phyloP scores from a whole-genome alignment of 441 rosid genomes.

The Capsella rubella region DNA sequence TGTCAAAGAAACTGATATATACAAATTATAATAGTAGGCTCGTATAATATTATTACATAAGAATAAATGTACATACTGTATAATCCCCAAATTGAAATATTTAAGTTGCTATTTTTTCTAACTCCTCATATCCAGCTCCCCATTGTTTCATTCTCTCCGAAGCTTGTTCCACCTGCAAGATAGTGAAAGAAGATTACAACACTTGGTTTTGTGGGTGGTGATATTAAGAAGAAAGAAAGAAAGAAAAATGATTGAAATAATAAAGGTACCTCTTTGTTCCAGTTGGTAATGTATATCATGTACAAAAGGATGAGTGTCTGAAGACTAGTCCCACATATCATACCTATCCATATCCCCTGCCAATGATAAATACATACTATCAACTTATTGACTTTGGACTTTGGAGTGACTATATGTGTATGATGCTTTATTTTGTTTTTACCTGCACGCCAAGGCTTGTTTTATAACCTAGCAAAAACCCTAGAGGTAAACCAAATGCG shows the following conservation, averaged over 20 bases:
- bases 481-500: conserved; percentile 73
- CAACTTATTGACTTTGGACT: no score
- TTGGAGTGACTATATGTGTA: no score
- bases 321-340: conserved; percentile 80
- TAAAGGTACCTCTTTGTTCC: conserved; percentile 70
- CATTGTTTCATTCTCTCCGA: conserved; percentile 71
- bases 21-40: background rate
- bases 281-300: conserved; percentile 68
- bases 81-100: background rate
- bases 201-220: background rate
- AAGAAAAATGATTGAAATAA: background rate
- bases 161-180: conserved; percentile 73
- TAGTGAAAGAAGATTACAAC: background rate
- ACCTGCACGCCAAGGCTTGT: conserved; percentile 74
- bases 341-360: conserved; percentile 92
- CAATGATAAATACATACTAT: background rate
- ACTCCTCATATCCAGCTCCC: conserved; percentile 53
- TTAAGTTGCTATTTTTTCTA: conserved; percentile 26
- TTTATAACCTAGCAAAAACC: conserved; percentile 79
- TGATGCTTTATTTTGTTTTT: background rate
- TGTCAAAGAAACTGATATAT: background rate
- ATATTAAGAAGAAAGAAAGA: background rate
- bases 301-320: conserved; percentile 72
- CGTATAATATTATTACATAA: conserved; percentile 10
- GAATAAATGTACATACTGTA: no score